Evolutionary conservation across 495 filamentous ascomycete genomes (phyloP).

Genomic region (Aspergillus avenaceus): DNA sequence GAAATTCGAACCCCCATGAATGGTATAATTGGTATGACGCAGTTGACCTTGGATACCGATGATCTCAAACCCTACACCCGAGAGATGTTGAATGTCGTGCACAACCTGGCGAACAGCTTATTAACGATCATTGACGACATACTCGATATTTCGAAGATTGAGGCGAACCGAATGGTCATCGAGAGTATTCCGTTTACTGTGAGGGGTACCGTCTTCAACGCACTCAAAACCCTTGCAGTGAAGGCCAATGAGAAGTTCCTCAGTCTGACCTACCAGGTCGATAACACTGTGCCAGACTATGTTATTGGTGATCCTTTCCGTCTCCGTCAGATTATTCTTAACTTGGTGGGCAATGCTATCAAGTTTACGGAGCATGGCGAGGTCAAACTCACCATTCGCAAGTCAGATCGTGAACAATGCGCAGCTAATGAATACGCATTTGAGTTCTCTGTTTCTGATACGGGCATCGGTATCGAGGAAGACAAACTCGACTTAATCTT

Average conservation of each 20-base stretch:
- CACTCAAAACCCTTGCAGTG: constrained; percentile 90
- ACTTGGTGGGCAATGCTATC: constrained; percentile 58
- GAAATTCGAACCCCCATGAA: constrained; percentile 97
- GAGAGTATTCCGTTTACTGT: constrained; percentile 97
- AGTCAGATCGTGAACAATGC: constrained; percentile 62
- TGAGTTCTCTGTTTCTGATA: constrained; percentile 95
- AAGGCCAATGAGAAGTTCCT: constrained; percentile 97
- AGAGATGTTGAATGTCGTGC: constrained; percentile 98
- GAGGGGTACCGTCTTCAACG: constrained; percentile 94
- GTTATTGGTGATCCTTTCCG: constrained; percentile 97
- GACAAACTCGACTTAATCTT: constrained; percentile 98
- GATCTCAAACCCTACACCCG: constrained; percentile 86
- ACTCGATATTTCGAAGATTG: constrained; percentile 98
- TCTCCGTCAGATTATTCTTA: constrained; percentile 83
- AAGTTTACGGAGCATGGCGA: constrained; percentile 99
- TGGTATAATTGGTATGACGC: constrained; percentile 89
- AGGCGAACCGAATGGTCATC: constrained; percentile 99
- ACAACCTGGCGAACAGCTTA: constrained; percentile 94
- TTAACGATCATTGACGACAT: constrained; percentile 99
- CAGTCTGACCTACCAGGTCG: constrained; percentile 89
- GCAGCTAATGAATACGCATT: constrained; percentile 80
- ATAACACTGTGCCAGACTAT: constrained; percentile 91
- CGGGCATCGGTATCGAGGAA: constrained; percentile 92
- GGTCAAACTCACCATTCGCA: constrained; percentile 87
- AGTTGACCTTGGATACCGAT: constrained; percentile 93